These are phyloP conservation scores for Eleusine indica DNA, from an alignment of 176 grass and related monocot species.

Conservation along the genomic window DNA sequence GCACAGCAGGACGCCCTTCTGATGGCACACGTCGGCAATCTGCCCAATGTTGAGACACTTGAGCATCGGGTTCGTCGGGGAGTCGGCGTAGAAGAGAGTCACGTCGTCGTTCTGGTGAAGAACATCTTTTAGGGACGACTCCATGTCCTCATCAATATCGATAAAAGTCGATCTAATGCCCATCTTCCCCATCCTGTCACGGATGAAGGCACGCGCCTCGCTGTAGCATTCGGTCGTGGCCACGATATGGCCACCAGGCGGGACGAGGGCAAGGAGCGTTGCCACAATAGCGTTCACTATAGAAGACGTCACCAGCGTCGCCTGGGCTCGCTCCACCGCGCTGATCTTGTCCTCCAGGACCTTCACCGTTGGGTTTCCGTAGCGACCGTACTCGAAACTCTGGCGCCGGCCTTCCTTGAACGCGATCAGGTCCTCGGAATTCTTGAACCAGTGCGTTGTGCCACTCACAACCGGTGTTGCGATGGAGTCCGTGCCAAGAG, in stretches of 20 bases:
- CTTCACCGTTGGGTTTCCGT: conserved; percentile 74
- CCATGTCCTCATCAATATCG: conserved; percentile 56
- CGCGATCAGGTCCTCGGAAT: conserved; percentile 65
- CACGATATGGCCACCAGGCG: conserved; percentile 67
- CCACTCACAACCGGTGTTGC: conserved; percentile 75
- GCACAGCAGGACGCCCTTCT: conserved; percentile 54
- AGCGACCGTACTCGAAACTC: conserved; percentile 82
- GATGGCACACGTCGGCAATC: conserved; percentile 49
- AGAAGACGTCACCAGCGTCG: conserved; percentile 74
- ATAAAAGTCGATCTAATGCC: conserved; percentile 69
- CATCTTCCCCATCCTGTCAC: conserved; percentile 69
- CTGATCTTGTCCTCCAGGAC: conserved; percentile 87
- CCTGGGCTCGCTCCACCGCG: conserved; percentile 74
- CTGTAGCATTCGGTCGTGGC: conserved; percentile 81
- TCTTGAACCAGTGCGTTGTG: conserved; percentile 83
- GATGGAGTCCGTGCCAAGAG: conserved; percentile 53
- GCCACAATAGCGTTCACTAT: conserved; percentile 89
- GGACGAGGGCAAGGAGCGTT: conserved; percentile 62
- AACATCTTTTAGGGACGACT: conserved; percentile 39
- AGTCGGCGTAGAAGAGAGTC: conserved; percentile 61
- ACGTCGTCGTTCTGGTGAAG: conserved; percentile 57
- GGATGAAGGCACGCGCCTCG: conserved; percentile 73
- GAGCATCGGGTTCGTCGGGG: conserved; percentile 60
- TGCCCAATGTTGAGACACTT: conserved; percentile 49
- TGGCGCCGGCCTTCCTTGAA: conserved; percentile 80